Base-by-base conservation (phyloP, 164 flowering plant genomes). In the Buxus sempervirens region DNA sequence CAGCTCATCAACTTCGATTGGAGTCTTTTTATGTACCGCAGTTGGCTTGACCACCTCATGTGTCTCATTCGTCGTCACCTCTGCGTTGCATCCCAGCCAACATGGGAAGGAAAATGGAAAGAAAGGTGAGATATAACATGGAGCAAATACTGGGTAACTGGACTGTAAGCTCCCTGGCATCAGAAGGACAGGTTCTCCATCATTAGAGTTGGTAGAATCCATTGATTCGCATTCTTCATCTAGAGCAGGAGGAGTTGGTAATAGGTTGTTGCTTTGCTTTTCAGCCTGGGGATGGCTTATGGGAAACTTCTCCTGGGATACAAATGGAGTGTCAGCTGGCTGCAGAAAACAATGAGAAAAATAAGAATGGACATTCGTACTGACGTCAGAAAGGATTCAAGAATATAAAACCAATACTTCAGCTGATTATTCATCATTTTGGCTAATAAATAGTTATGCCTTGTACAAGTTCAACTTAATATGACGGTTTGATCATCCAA, bases 201-300 rank as follows among this genome's bases (percentile, higher is more conserved):
- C 88, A 58, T 79, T 85, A n/a, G 90, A 85, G 76, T 85, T 84
- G 60, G 86, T 71, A 36, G 93, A 89, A 59, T 87, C 91, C 96
- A 91, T 89, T 36, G 95, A 91, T 79, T 90, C 97, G 51, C 83
- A 79, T 76, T 89, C 92, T 84, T 88, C 93, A 41, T 85, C 91
- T 63, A 83, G 49, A 18, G 82, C 54, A 36, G 89, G 82, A 63
- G 83, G 73, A 64, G 77, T 62, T 60, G 82, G 80, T 70, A 83
- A 67, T 9, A 70, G 75, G 62, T 74, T 62, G 69, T 71, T 72
- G 72, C 76, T 73, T 64, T 71, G 77, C 27, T 72, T 63, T 75
- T 85, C 92, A 62, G 79, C 71, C 57, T 83, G 81, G 18, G 71
- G 71, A 64, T 76, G 81, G 70, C 70, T 74, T 54, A 59, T 66